These are phyloP conservation scores for Athelia psychrophila DNA, from an alignment of 1,284 basidiomycete genomes.

Conservation along the genomic window DNA sequence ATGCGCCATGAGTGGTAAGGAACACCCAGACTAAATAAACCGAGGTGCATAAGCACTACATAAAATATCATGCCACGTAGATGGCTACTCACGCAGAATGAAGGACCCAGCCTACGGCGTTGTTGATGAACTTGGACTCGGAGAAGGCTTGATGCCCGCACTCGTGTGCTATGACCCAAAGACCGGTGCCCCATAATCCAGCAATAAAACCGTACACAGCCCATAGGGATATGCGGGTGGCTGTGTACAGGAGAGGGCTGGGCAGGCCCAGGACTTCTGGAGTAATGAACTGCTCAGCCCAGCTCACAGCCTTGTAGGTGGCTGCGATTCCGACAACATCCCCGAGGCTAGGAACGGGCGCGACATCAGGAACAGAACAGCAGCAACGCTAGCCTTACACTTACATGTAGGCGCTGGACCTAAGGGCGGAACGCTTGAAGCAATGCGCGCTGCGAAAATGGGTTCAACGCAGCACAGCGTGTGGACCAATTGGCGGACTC, in stretches of 20 bases:
- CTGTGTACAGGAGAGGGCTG: conserved; percentile 59
- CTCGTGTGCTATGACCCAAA: conserved; percentile 93
- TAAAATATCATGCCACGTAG: background rate
- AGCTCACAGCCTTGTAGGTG: conserved; percentile 70
- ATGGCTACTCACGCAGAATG: conserved; percentile 74
- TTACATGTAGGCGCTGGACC: conserved; percentile 83
- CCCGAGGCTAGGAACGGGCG: conserved; percentile 55
- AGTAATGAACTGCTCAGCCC: conserved; percentile 65
- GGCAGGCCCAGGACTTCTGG: conserved; percentile 58
- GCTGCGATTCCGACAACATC: conserved; percentile 72
- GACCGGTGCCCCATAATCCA: conserved; percentile 90
- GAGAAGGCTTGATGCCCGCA: conserved; percentile 98
- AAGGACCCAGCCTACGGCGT: conserved; percentile 90
- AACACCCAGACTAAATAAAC: conserved; percentile 71
- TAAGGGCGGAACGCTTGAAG: conserved; percentile 79
- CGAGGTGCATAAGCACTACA: background rate
- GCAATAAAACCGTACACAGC: conserved; percentile 76
- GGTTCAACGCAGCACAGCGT: background rate
- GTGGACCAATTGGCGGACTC: conserved; percentile 15
- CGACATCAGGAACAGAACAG: too few relatives aligned
- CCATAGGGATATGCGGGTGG: conserved; percentile 75
- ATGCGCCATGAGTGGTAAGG: conserved; percentile 99
- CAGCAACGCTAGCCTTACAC: conserved; percentile 20
- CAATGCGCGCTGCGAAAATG: background rate
- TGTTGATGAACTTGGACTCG: conserved; percentile 93